Evolutionary conservation across 495 filamentous ascomycete species (phyloP), one percentile per base, ranked within the genome.

Genomic region (Aspergillus asperescens): DNA sequence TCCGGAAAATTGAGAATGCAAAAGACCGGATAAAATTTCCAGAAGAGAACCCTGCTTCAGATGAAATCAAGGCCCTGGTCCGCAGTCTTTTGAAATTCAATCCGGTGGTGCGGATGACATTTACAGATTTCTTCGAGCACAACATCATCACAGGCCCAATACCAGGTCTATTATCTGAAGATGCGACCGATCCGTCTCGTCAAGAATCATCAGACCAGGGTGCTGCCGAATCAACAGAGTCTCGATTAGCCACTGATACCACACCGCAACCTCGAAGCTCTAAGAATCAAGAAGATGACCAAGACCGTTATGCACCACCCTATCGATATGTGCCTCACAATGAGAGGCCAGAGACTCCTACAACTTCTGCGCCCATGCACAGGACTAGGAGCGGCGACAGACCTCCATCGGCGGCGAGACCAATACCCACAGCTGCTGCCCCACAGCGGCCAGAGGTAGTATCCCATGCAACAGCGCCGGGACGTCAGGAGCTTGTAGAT

Each of bases 11-110:
- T 52, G 91, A 97, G 62, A 84, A 83, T 44, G 80, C 81, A 9
- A 85, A 91, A 32, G 93, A 96, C 59, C 74, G 77, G 48, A 93
- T 97, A 64, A 80, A 72, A 50, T 97, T 97, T 52, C 81, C 88
- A 0, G 81, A 84, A 49, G 88, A 89, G 15, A 79, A 79, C 27
- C 70, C 79, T 32, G 75, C 85, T n/a, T 92, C 83, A 50, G 70
- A 83, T 37, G 83, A 84, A 8, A 81, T 97, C 66, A 95, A 95
- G 66, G 74, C 73, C n/a, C 64, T 96, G 23, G 88, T 97, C 47
- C 81, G 87, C 10, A 75, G 70, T 12, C 80, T 98, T 19, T 66
- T 98, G 56, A 95, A 91, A 73, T 83, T 87, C 44, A 89, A 83
- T 38, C 90, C 93, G 0, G 79, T 86, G 2, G 89, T 95, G 57